Evolutionary conservation across 1,284 basidiomycete genomes (phyloP), one percentile per base, ranked within the genome.

Genomic region (Tilletia caries): DNA sequence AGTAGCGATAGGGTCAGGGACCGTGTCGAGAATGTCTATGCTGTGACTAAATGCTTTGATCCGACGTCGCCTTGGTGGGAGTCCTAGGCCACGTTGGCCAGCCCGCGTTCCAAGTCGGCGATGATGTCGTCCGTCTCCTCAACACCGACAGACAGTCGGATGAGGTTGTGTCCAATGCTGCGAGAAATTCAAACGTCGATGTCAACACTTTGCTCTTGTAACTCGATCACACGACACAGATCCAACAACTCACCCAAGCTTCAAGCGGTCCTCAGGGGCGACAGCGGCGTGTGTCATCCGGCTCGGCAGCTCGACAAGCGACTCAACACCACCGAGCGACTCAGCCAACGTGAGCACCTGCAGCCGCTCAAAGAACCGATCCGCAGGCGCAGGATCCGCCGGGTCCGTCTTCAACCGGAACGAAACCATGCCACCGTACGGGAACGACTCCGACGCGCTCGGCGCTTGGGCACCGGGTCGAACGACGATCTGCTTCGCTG

Each of bases 291-390:
- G 84, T 4, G 84, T 85, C 84, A 85, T 85, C 75, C 76, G 79
- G 48, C 79, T 75, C 20, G 84, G 84, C 50, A 76, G 87, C 84
- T 95, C 93, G 6, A 91, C 91, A 66, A 96, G 85, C 82, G 89
- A 91, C 87, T 98, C 95, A 18, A 96, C 92, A 0, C 94, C 95
- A 1, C 95, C 95, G 4, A 97, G 85, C 64, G 89, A 90, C 86
- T 96, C 94, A 2, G 95, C 95, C 20, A 98, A 87, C 15, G 90
- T 89, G 81, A 96, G 95, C 60, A 95, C 82, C 52, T 88, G 84
- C 41, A 90, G 86, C 1, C 87, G 83, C 0, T 88, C 88, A 67
- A 96, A 85, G 86, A 97, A 93, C 74, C 83, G 85, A 70, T 90
- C 87, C 10, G 91, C 89, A 71, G 87, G 87, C 3, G 27, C 70